Evolutionary conservation across 257 asterid genomes (phyloP).

Genomic region (Przewalskia tangutica): DNA sequence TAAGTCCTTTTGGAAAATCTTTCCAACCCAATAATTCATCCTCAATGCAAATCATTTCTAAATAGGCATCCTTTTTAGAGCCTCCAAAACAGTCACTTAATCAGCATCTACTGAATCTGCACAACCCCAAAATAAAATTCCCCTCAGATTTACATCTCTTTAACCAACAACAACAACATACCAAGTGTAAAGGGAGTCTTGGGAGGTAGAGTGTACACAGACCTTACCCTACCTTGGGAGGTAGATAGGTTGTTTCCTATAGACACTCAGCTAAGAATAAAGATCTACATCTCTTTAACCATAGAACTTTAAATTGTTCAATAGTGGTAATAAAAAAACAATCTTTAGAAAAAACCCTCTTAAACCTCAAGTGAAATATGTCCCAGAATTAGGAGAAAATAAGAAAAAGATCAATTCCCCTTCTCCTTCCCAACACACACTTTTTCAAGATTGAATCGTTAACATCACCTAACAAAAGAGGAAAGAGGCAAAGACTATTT

Average conservation of each 20-base stretch:
- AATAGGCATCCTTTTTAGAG: conserved; percentile 29
- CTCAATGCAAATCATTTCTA: conserved; percentile 41
- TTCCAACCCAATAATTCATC: conserved; percentile 37
- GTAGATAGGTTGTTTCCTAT: too few species aligned
- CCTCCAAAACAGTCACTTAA: neutral
- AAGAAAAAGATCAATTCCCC: neutral
- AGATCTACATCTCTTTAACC: neutral
- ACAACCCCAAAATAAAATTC: neutral
- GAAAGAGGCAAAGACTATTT: neutral
- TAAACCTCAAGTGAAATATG: neutral
- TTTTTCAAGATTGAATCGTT: neutral
- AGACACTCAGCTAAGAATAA: too few species aligned
- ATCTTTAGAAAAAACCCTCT: neutral
- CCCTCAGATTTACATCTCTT: neutral
- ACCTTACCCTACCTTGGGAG: too few species aligned
- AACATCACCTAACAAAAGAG: neutral
- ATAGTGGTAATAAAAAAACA: neutral
- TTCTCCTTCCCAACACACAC: neutral
- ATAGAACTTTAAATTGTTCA: neutral
- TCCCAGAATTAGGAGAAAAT: neutral
- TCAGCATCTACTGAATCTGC: conserved; percentile 11
- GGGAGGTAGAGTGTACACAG: too few species aligned
- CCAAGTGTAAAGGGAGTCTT: too few species aligned
- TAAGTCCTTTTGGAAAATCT: conserved; percentile 47
- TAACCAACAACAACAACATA: too few species aligned